phyloP scores from a whole-genome alignment of 768 basidiomycete genomes.

The Xerocomellus amylosporus region DNA sequence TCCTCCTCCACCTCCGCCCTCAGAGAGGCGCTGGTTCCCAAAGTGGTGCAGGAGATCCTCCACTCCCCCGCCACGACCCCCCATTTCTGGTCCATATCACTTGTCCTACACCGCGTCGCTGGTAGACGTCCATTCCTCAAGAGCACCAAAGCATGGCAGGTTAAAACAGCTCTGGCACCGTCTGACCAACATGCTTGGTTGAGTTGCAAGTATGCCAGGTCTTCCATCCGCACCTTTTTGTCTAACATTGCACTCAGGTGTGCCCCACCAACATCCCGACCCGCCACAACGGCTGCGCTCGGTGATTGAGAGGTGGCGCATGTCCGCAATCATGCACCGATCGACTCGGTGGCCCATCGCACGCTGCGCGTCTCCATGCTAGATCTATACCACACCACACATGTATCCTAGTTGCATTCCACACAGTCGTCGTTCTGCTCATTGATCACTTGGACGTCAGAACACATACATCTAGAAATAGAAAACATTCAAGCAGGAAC shows the following conservation, averaged over 20 bases:
- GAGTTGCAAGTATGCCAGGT: constrained; percentile 3
- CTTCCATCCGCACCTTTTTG: not conserved
- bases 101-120: constrained; percentile 32
- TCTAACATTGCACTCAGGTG: not conserved
- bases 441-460: constrained; percentile 9
- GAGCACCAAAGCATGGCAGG: constrained; percentile 20
- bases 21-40: constrained; percentile 24
- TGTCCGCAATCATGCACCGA: constrained; percentile 16
- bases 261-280: not conserved
- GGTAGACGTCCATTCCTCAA: constrained; percentile 24
- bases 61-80: constrained; percentile 22
- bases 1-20: constrained; percentile 16
- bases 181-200: constrained; percentile 20
- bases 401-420: constrained; percentile 20
- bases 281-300: not conserved
- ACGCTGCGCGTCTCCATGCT: constrained; percentile 26
- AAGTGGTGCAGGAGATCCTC: constrained; percentile 28
- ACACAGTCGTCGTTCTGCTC: constrained; percentile 11
- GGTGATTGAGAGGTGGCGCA: not conserved
- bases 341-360: constrained; percentile 19
- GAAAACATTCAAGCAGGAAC: constrained; percentile 12
- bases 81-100: constrained; percentile 33
- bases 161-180: constrained; percentile 30
- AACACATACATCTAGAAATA: constrained; percentile 14
- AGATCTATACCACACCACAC: constrained; percentile 15